Conservation (phyloP, 2,329 filamentous ascomycete genomes). For the Monosporascus cannonballus region DNA sequence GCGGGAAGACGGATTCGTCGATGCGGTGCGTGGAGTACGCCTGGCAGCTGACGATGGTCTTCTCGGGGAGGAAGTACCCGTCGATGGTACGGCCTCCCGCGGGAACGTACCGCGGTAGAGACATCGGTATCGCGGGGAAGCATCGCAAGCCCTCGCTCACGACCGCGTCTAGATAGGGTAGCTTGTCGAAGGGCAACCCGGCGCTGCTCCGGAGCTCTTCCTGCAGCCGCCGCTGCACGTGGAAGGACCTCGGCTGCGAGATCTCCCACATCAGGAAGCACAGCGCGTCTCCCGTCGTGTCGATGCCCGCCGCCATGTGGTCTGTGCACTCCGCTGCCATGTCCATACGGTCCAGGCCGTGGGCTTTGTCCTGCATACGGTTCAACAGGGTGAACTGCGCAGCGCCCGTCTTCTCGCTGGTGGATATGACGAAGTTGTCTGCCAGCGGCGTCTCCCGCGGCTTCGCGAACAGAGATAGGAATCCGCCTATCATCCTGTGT, state of each 20-base stretch:
- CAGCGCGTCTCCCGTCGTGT: constrained; percentile 63
- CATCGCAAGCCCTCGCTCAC: constrained; percentile 56
- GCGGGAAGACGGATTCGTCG: constrained; percentile 63
- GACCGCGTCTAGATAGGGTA: constrained; percentile 57
- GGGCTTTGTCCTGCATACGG: constrained; percentile 48
- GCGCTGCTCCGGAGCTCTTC: constrained; percentile 43
- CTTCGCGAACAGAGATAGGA: constrained; percentile 43
- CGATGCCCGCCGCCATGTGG: constrained; percentile 66
- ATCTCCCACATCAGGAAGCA: constrained; percentile 69
- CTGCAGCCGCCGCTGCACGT: constrained; percentile 46
- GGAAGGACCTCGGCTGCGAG: constrained; percentile 49
- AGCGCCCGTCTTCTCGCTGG: constrained; percentile 38
- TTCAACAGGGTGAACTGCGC: constrained; percentile 52
- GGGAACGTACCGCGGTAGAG: constrained; percentile 55
- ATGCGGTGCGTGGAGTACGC: constrained; percentile 55
- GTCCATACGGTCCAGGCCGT: constrained; percentile 44
- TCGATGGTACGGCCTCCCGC: constrained; percentile 48
- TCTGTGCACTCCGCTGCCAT: constrained; percentile 64
- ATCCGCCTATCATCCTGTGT: constrained; percentile 38
- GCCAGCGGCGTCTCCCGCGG: constrained; percentile 54
- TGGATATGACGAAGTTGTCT: constrained; percentile 51
- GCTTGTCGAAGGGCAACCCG: constrained; percentile 36
- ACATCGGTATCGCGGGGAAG: constrained; percentile 62
- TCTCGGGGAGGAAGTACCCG: constrained; percentile 45
- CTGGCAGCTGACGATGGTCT: constrained; percentile 55